Conservation (phyloP, 257 asterid genomes). For the Lavandula angustifolia region DNA sequence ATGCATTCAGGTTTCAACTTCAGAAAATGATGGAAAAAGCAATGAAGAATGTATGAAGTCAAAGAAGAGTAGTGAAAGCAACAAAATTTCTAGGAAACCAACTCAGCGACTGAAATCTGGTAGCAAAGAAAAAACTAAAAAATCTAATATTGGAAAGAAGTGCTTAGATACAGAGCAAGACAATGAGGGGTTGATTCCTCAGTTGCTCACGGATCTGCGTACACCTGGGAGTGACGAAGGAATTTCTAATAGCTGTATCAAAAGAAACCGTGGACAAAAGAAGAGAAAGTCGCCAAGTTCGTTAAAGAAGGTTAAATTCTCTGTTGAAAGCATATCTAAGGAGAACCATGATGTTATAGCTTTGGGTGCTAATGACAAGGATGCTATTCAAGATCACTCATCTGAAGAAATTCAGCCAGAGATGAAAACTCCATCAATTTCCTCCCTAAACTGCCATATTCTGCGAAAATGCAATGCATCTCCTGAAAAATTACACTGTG, state of each 20-base stretch:
- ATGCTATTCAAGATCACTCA: conserved; percentile 30
- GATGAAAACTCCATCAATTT: conserved; percentile 33
- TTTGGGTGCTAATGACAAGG: conserved; percentile 24
- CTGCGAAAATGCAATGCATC: conserved; percentile 43
- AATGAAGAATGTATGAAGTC: conserved; percentile 28
- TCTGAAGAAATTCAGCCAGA: conserved; percentile 24
- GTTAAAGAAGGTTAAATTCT: conserved; percentile 52
- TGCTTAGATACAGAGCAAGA: conserved; percentile 29
- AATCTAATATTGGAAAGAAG: conserved; percentile 34
- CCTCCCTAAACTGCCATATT: conserved; percentile 32
- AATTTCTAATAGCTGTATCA: conserved; percentile 28
- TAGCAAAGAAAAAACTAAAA: conserved; percentile 29
- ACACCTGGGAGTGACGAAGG: conserved; percentile 33
- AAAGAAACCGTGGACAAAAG: conserved; percentile 28
- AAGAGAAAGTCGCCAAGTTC: conserved; percentile 29
- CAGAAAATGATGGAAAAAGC: conserved; percentile 35
- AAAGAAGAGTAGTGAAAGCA: conserved; percentile 29
- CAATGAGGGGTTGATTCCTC: conserved; percentile 32
- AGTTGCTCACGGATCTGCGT: conserved; percentile 32
- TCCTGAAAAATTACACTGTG: conserved; percentile 44
- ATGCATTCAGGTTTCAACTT: conserved; percentile 33
- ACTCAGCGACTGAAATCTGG: conserved; percentile 26
- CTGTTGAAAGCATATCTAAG: conserved; percentile 36
- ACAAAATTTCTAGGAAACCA: conserved; percentile 29
- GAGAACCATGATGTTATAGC: conserved; percentile 26